Evolutionary conservation across 2,329 filamentous ascomycete species (phyloP).

Genomic region (Penicillium sp.): DNA sequence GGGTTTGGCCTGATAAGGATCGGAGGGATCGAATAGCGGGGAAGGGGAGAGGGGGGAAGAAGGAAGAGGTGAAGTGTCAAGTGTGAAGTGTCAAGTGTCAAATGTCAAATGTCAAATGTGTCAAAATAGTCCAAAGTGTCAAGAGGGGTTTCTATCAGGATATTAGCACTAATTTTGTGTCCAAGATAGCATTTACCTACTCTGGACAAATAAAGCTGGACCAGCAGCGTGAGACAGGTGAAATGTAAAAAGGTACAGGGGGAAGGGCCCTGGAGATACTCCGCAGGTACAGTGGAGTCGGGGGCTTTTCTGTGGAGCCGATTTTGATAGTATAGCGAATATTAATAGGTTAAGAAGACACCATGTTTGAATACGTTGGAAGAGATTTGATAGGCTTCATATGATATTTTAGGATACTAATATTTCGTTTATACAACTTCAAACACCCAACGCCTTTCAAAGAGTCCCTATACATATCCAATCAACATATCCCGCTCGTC

Average conservation of each 20-base stretch:
- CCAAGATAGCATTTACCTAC: not conserved
- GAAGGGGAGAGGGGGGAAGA: not conserved
- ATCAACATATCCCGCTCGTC: slow-evolving; percentile 11
- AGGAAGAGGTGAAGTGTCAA: not conserved
- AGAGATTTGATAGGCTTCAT: too few species aligned
- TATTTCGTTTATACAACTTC: not conserved
- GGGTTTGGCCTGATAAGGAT: slow-evolving; percentile 6
- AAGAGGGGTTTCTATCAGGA: not conserved
- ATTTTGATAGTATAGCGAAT: not conserved
- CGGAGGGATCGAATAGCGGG: not conserved
- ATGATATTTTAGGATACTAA: too few species aligned
- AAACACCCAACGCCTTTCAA: not conserved
- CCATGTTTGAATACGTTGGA: too few species aligned
- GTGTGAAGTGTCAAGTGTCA: not conserved
- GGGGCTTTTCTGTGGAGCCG: not conserved
- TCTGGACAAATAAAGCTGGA: slow-evolving; percentile 5
- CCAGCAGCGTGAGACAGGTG: slow-evolving; percentile 6
- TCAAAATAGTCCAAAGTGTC: not conserved
- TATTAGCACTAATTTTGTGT: not conserved
- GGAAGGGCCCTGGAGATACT: slow-evolving; percentile 3
- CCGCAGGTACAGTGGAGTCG: slow-evolving; percentile 11
- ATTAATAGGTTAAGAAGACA: not conserved
- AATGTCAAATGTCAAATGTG: not conserved
- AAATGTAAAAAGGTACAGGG: not conserved
- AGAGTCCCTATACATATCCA: not conserved